Conservation (phyloP, 1,284 basidiomycete genomes). For the Sanghuangporus baumii region DNA sequence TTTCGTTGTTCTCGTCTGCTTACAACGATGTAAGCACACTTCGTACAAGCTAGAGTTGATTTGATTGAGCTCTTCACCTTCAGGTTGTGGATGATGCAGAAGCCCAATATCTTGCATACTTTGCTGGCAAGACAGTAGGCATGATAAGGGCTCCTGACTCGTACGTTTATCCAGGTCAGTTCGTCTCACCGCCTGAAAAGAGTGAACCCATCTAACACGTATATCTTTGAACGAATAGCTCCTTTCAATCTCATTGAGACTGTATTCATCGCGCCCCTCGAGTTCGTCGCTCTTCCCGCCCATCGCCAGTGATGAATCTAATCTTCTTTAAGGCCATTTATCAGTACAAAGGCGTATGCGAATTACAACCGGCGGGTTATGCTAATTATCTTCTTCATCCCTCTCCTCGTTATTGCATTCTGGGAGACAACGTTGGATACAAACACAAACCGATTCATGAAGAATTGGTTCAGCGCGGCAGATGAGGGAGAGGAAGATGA, state of each 20-base stretch:
- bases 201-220: background rate
- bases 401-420: slow-evolving; percentile 68
- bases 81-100: slow-evolving; percentile 59
- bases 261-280: slow-evolving; percentile 76
- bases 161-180: slow-evolving; percentile 52
- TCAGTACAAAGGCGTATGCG: slow-evolving; percentile 48
- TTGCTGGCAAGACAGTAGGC: slow-evolving; percentile 76
- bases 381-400: slow-evolving; percentile 74
- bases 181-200: slow-evolving; percentile 40
- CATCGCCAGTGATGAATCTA: background rate
- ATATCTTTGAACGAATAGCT: slow-evolving; percentile 25
- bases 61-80: slow-evolving; percentile 21
- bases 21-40: slow-evolving; percentile 71
- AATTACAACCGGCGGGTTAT: slow-evolving; percentile 76
- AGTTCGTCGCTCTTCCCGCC: slow-evolving; percentile 45
- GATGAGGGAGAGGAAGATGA: slow-evolving; percentile 66
- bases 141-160: slow-evolving; percentile 84
- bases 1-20: slow-evolving; percentile 90
- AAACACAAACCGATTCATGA: slow-evolving; percentile 55
- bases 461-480: slow-evolving; percentile 56
- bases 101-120: slow-evolving; percentile 84
- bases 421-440: slow-evolving; percentile 61
- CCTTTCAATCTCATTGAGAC: slow-evolving; percentile 83
- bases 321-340: slow-evolving; percentile 36
- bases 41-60: background rate